Evolutionary conservation across 306 rosid species (phyloP).

Genomic region (Vigna trinervia): DNA sequence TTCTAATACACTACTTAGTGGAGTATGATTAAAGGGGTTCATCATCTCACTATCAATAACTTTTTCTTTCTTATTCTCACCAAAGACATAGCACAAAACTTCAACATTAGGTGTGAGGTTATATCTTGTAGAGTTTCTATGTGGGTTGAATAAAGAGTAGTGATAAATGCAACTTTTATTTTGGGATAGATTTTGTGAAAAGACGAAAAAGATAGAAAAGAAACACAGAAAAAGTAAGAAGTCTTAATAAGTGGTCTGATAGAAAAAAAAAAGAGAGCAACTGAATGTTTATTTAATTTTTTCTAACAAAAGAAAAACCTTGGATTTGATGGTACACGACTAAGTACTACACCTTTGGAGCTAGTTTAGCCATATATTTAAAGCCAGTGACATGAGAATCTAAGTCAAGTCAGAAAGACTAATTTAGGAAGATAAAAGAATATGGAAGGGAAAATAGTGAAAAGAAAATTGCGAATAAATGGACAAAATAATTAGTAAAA

Average conservation of each 20-base stretch:
- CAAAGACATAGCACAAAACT: neutral
- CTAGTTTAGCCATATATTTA: neutral
- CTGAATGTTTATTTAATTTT: neutral
- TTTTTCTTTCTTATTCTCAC: constrained; percentile 32
- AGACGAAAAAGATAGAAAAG: neutral
- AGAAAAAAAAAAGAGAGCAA: neutral
- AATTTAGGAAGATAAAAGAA: neutral
- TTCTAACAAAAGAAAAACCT: neutral
- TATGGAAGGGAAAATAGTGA: too few species aligned
- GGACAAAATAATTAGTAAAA: too few species aligned
- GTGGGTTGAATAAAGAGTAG: neutral
- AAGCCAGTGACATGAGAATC: neutral
- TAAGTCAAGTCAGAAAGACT: neutral
- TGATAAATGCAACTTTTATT: neutral
- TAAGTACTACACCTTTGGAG: neutral
- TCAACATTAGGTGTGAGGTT: neutral
- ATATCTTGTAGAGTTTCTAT: neutral
- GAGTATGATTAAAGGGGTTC: constrained; percentile 29
- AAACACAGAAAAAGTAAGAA: neutral
- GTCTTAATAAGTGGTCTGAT: neutral
- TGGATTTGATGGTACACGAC: neutral
- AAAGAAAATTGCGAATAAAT: too few species aligned
- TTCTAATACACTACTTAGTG: neutral
- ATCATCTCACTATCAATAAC: constrained; percentile 5
- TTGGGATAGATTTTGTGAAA: neutral